phyloP scores from a whole-genome alignment of 768 basidiomycete species.

The Lactarius hengduanensis region DNA sequence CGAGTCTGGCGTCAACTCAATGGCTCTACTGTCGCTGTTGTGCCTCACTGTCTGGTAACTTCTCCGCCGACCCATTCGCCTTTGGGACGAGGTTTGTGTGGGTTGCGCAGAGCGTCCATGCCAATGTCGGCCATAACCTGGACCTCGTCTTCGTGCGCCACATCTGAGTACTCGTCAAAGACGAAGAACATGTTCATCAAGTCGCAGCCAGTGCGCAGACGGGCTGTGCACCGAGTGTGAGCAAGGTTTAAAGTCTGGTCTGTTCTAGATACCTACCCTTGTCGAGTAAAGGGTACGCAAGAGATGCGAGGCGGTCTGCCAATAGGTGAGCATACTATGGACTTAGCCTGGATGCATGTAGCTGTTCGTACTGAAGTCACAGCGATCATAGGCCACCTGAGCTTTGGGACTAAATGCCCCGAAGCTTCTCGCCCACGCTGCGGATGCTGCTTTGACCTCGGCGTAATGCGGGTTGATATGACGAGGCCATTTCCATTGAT shows the following conservation, averaged over 20 bases:
- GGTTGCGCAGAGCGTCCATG: constrained; percentile 31
- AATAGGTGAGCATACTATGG: constrained; percentile 1
- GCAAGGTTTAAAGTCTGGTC: not conserved
- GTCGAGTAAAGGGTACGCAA: constrained; percentile 30
- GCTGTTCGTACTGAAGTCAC: constrained; percentile 30
- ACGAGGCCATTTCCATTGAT: constrained; percentile 32
- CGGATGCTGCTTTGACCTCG: constrained; percentile 29
- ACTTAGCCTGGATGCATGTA: not conserved
- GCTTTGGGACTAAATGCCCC: constrained; percentile 30
- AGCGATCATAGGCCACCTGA: constrained; percentile 30
- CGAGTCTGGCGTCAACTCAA: constrained; percentile 1
- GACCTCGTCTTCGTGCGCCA: constrained; percentile 25
- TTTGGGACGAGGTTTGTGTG: constrained; percentile 28
- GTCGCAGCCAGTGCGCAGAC: constrained; percentile 31
- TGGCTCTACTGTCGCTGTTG: not conserved
- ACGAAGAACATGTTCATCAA: constrained; percentile 35
- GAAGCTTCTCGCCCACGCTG: constrained; percentile 31
- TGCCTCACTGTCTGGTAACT: constrained; percentile 30
- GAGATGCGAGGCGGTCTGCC: constrained; percentile 30
- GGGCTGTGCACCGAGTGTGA: constrained; percentile 12
- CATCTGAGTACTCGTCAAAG: constrained; percentile 32
- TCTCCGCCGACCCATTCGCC: constrained; percentile 30
- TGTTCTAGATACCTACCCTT: constrained; percentile 20
- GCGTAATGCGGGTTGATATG: constrained; percentile 30
- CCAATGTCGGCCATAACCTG: constrained; percentile 28